phyloP scores from a whole-genome alignment of 257 asterid genomes.

The Forsythia suspensa region DNA sequence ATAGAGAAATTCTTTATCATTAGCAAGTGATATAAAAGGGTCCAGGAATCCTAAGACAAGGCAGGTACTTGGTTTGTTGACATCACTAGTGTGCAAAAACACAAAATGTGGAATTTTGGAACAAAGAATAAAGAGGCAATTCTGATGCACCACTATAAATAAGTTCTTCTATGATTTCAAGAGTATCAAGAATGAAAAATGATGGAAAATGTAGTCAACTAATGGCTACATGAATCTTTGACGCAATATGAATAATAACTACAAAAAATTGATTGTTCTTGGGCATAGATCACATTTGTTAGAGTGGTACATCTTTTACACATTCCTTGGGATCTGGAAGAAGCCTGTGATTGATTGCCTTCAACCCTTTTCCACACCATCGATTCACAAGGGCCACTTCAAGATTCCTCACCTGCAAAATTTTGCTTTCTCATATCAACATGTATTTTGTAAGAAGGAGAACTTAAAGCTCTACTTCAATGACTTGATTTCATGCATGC shows the following conservation, averaged over 20 bases:
- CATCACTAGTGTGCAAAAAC: background rate
- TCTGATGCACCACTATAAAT: background rate
- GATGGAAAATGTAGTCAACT: background rate
- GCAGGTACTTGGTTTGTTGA: background rate
- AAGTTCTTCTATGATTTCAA: background rate
- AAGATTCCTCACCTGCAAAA: slow-evolving; percentile 74
- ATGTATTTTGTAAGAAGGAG: background rate
- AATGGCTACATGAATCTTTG: background rate
- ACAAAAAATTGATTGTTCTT: background rate
- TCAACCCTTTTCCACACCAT: slow-evolving; percentile 63
- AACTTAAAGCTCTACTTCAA: background rate
- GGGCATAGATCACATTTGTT: slow-evolving; percentile 13
- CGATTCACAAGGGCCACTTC: slow-evolving; percentile 63
- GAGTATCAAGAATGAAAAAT: background rate
- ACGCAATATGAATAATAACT: slow-evolving; percentile 20
- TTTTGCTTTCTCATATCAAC: slow-evolving; percentile 4
- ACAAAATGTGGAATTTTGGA: background rate
- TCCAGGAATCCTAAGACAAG: background rate
- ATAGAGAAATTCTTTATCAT: background rate
- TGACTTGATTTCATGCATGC: background rate
- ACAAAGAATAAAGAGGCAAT: background rate
- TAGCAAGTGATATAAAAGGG: background rate
- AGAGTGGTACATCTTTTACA: slow-evolving; percentile 55
- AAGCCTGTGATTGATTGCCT: slow-evolving; percentile 56
- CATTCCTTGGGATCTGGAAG: slow-evolving; percentile 49